Percentiles rank a stretch among this genome's conserved stretches.
These are phyloP conservation scores for Paecilomyces formosus DNA, from an alignment of 2,329 filamentous ascomycete genomes.

Conservation along the genomic window DNA sequence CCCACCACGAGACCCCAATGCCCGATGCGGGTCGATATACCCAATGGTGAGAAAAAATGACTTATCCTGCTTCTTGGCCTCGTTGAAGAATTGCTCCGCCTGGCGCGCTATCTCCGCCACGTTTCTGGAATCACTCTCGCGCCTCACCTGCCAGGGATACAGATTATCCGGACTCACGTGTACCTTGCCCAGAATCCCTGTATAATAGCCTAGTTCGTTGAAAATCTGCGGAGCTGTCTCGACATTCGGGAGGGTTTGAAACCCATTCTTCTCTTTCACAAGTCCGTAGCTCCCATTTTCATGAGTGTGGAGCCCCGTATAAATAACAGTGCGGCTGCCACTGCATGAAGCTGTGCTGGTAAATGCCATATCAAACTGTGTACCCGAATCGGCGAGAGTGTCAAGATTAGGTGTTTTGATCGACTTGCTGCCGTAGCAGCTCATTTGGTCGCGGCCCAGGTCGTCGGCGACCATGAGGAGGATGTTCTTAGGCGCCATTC, in stretches of 20 bases:
- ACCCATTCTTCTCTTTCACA: constrained; percentile 30
- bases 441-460: constrained; percentile 27
- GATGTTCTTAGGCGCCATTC: constrained; percentile 18
- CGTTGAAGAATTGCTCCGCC: constrained; percentile 31
- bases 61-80: constrained; percentile 19
- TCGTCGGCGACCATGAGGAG: constrained; percentile 39
- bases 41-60: constrained; percentile 43
- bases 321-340: constrained; percentile 40
- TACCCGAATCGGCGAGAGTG: constrained; percentile 29
- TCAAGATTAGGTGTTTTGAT: constrained; percentile 36
- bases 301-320: constrained; percentile 42
- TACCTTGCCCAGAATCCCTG: constrained; percentile 43
- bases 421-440: constrained; percentile 22
- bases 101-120: constrained; percentile 35
- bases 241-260: constrained; percentile 39
- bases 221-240: constrained; percentile 36
- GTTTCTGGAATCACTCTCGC: constrained; percentile 38
- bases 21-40: constrained; percentile 42
- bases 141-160: constrained; percentile 38
- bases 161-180: constrained; percentile 37
- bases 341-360: constrained; percentile 37
- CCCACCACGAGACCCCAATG: constrained; percentile 28
- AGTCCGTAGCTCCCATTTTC: constrained; percentile 44
- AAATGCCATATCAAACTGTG: constrained; percentile 22
- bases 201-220: constrained; percentile 34